Percentiles rank a stretch among this genome's conserved stretches.
These are phyloP conservation scores for Flueggea neowawraea DNA, from an alignment of 441 rosid genomes.

Conservation along the genomic window DNA sequence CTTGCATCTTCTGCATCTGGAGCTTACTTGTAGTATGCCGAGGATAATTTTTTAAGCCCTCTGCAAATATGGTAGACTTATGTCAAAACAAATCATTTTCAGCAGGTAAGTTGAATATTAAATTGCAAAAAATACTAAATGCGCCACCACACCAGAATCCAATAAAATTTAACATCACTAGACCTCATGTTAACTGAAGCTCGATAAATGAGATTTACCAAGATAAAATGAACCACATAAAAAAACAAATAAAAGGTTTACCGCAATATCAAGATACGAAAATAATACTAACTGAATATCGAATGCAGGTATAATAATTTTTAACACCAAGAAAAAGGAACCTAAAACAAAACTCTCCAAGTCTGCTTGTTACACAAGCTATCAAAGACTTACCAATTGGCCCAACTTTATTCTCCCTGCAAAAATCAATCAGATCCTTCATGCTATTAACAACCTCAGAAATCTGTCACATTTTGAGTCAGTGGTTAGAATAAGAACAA, in stretches of 20 bases:
- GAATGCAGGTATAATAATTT: too few relatives aligned
- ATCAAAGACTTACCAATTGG: constrained; percentile 63
- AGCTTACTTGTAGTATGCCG: constrained; percentile 54
- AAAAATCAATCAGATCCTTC: constrained; percentile 96
- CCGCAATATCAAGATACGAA: too few relatives aligned
- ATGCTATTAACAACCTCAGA: constrained; percentile 99
- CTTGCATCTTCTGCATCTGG: constrained; percentile 90
- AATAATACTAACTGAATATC: too few relatives aligned
- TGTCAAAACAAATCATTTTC: too few relatives aligned
- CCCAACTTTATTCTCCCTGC: constrained; percentile 76
- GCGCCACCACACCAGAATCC: neutral
- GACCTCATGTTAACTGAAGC: too few relatives aligned
- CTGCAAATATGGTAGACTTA: constrained; percentile 34
- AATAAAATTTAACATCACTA: too few relatives aligned
- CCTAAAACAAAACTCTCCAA: too few relatives aligned
- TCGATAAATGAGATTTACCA: too few relatives aligned
- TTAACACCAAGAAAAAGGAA: too few relatives aligned
- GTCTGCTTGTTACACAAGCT: too few relatives aligned
- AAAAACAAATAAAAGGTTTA: too few relatives aligned
- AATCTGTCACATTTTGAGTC: constrained; percentile 44
- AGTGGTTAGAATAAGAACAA: constrained; percentile 4
- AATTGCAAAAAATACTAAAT: neutral
- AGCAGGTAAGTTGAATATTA: neutral
- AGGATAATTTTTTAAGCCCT: constrained; percentile 87
- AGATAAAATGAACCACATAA: too few relatives aligned